A percentile compares a stretch with the other conserved stretches of the same genome.
phyloP scores from a whole-genome alignment of 2,329 filamentous ascomycete genomes.

The Aspergillus udagawae region DNA sequence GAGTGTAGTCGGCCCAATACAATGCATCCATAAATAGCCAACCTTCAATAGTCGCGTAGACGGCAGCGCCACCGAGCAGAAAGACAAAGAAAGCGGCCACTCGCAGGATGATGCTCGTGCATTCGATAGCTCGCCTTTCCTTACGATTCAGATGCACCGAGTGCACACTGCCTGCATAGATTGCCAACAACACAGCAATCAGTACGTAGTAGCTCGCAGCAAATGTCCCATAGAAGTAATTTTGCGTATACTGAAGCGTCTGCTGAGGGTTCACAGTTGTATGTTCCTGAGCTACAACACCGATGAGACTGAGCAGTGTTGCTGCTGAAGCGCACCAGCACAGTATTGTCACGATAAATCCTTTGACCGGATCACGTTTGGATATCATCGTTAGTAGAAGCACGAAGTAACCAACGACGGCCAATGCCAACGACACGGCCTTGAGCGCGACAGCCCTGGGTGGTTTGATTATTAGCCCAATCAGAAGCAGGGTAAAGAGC shows the following conservation, averaged over 20 bases:
- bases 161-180: background rate
- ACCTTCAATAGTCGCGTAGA: conserved; percentile 4
- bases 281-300: background rate
- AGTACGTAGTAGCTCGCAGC: background rate
- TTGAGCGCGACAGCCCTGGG: background rate
- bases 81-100: background rate
- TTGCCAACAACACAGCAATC: background rate
- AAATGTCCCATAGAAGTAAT: conserved; percentile 6
- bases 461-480: background rate
- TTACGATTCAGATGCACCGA: background rate
- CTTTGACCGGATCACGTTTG: background rate
- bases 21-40: conserved; percentile 43
- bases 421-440: background rate
- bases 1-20: conserved; percentile 55
- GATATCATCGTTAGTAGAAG: background rate
- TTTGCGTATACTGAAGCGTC: background rate
- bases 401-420: background rate
- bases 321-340: background rate
- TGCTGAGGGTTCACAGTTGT: background rate
- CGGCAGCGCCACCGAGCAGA: conserved; percentile 2
- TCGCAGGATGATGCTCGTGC: background rate
- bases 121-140: background rate
- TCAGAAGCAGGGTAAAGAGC: background rate
- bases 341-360: background rate
- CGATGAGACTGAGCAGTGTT: background rate